Evolutionary conservation across 1,284 basidiomycete species (phyloP).

Genomic region (Malassezia yamatoensis): DNA sequence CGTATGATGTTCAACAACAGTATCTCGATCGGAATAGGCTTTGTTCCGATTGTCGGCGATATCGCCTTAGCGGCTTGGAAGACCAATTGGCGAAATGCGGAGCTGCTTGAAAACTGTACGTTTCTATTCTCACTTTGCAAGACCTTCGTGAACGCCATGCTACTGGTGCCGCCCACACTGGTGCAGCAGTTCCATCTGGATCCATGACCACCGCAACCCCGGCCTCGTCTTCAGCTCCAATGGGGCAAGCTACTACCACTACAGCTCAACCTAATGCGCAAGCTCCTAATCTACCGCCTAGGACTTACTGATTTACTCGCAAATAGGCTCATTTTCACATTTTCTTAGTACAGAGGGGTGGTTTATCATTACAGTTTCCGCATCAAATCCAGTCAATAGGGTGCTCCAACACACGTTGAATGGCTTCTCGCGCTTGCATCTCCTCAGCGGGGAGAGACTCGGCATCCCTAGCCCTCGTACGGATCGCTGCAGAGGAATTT

Average conservation of each 20-base stretch:
- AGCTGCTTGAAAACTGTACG: slow-evolving; percentile 34
- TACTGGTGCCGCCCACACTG: neutral
- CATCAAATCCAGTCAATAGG: slow-evolving; percentile 33
- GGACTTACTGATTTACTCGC: neutral
- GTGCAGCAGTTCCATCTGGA: neutral
- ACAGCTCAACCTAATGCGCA: neutral
- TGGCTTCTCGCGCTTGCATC: slow-evolving; percentile 22
- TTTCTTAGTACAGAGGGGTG: neutral
- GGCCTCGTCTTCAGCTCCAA: neutral
- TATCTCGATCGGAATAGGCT: slow-evolving; percentile 61
- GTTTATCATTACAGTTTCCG: neutral
- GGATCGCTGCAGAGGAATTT: slow-evolving; percentile 19
- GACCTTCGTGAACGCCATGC: slow-evolving; percentile 8
- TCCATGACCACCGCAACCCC: too few relatives aligned
- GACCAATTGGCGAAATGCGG: slow-evolving; percentile 78
- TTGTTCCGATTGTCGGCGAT: slow-evolving; percentile 71
- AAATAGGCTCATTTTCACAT: neutral
- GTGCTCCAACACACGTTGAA: slow-evolving; percentile 25
- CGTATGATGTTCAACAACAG: slow-evolving; percentile 66
- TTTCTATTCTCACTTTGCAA: neutral
- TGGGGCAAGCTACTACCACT: neutral
- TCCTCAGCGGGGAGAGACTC: slow-evolving; percentile 12
- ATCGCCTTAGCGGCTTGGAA: slow-evolving; percentile 65
- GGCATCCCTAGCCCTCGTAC: slow-evolving; percentile 7
- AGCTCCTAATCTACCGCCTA: neutral